A percentile compares a stretch with the other conserved stretches of the same genome.
phyloP scores from a whole-genome alignment of 2,329 filamentous ascomycete species.

The Phoma sp. region DNA sequence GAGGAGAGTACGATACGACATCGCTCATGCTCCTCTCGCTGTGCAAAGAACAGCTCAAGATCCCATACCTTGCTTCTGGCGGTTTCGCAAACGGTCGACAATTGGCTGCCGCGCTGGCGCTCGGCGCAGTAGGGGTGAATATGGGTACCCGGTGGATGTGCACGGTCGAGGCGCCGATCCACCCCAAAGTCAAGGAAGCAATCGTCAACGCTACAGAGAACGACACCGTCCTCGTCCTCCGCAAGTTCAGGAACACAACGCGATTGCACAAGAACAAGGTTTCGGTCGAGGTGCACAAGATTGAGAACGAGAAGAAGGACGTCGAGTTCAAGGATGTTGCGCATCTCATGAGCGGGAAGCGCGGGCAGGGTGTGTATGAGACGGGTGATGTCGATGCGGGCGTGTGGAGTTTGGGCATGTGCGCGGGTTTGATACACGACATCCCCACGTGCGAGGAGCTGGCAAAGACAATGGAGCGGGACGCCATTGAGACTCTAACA shows the following conservation, averaged over 20 bases:
- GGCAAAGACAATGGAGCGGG: constrained; percentile 37
- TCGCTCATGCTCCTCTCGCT: constrained; percentile 55
- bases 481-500: constrained; percentile 33
- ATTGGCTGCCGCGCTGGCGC: constrained; percentile 35
- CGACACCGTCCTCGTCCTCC: constrained; percentile 34
- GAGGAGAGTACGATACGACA: constrained; percentile 62
- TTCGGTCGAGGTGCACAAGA: constrained; percentile 31
- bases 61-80: constrained; percentile 37
- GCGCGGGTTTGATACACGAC: constrained; percentile 74
- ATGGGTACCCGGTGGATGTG: constrained; percentile 43
- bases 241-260: constrained; percentile 38
- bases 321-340: constrained; percentile 39
- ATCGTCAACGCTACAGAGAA: constrained; percentile 36
- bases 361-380: constrained; percentile 35
- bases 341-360: constrained; percentile 38
- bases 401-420: constrained; percentile 80
- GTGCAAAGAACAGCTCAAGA: constrained; percentile 36
- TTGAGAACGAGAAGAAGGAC: constrained; percentile 36
- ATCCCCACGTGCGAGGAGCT: constrained; percentile 53
- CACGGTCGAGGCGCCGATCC: constrained; percentile 36
- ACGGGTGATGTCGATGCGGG: constrained; percentile 39
- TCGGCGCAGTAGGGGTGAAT: constrained; percentile 36
- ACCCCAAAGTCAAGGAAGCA: constrained; percentile 35
- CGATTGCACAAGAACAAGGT: constrained; percentile 39
- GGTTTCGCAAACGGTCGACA: constrained; percentile 38